Base-by-base conservation (phyloP, 768 basidiomycete species). In the Lactarius hatsudake region DNA sequence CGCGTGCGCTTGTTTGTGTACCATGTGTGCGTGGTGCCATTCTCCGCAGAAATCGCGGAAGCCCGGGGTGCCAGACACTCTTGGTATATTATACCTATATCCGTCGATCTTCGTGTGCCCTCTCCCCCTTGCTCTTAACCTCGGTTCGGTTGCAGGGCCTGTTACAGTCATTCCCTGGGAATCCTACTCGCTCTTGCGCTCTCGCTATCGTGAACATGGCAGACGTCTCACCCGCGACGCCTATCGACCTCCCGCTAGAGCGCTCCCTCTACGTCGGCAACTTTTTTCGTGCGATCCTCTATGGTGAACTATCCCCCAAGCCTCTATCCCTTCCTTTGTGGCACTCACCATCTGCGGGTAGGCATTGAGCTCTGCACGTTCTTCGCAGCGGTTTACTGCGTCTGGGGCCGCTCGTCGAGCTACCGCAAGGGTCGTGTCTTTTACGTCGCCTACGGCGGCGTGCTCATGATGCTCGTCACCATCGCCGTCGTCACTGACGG, bases 391-490 rank as follows among this genome's bases (percentile, higher is more conserved):
- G 61, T 58, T 13, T 59, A 62, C 28, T 67, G 55, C 17, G 15
- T 62, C 30, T 45, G 20, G 6, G 32, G 23, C 18, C 53, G 61
- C 30, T 20, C 59, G 5, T 9, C 59, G 5, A 18, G 18, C 42
- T 54, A 67, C 55, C 38, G 38, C 18, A 62, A 30, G 23, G 62
- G 53, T 32, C 72, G 70, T 61, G 61, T 51, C 53, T 72, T 74
- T 61, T 69, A 73, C 61, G 42, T 69, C 23, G 34, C 26, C 13
- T 75, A 71, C 64, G 71, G 70, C 66, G 74, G 70, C n/a, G 56
- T 71, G 13, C 67, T 75, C n/a, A 55, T 76, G n/a, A n/a, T 67
- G 18, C 71, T 77, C 20, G 69, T 73, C 67, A 75, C 75, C 26
- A 72, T 76, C 59, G 71, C 70, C 53, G 70, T 74, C 61, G 66